A percentile compares a stretch with the other conserved stretches of the same genome.
These are phyloP conservation scores for Pseudonitzschia multiseries DNA, from an alignment of 108 stramenopile species.

Conservation along the genomic window DNA sequence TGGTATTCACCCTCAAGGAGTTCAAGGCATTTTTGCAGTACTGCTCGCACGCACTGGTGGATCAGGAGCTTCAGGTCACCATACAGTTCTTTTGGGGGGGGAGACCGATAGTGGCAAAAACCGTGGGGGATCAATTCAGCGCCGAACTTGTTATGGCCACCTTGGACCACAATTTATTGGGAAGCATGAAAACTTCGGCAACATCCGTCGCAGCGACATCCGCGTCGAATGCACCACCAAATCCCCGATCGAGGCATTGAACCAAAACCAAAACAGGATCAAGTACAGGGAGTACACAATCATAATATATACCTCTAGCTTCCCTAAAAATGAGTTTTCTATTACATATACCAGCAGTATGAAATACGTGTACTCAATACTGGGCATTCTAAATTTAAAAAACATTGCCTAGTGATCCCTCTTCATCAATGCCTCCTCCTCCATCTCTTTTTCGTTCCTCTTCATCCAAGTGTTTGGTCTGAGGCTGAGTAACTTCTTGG, in stretches of 20 bases:
- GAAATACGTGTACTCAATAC: too few species aligned
- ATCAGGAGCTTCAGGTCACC: slow-evolving; percentile 50
- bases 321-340: too few species aligned
- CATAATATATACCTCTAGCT: too few species aligned
- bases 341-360: too few species aligned
- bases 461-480: too few species aligned
- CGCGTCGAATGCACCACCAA: neutral
- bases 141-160: slow-evolving; percentile 74
- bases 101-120: slow-evolving; percentile 69
- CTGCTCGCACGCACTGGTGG: slow-evolving; percentile 58
- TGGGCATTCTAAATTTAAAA: too few species aligned
- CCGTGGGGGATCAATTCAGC: slow-evolving; percentile 52
- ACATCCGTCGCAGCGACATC: neutral
- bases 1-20: slow-evolving; percentile 82
- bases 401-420: too few species aligned
- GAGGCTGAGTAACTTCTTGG: too few species aligned
- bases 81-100: slow-evolving; percentile 84
- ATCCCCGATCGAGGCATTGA: neutral
- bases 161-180: slow-evolving; percentile 60
- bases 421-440: too few species aligned
- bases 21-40: slow-evolving; percentile 81
- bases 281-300: too few species aligned
- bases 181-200: slow-evolving; percentile 20
- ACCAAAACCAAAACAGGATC: too few species aligned
- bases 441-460: too few species aligned